These are phyloP conservation scores for Fraxinus pennsylvanica DNA, from an alignment of 257 asterid genomes.

Conservation along the genomic window DNA sequence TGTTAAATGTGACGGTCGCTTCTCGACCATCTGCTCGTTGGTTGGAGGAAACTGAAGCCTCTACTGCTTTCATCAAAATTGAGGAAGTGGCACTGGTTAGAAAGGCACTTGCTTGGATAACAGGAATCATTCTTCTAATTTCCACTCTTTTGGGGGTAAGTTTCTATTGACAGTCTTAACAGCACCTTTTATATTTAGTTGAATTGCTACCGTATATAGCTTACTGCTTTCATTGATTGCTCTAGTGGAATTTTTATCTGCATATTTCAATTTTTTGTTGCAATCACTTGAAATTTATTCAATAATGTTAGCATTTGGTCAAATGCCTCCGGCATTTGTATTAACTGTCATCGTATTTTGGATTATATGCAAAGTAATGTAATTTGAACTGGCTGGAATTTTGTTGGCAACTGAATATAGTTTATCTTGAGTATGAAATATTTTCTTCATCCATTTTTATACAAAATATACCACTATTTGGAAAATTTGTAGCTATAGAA, in stretches of 20 bases:
- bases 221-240: background rate
- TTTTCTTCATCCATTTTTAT: background rate
- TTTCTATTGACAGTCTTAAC: slow-evolving; percentile 13
- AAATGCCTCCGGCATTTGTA: background rate
- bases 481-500: background rate
- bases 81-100: slow-evolving; percentile 67
- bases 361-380: background rate
- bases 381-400: too few relatives aligned
- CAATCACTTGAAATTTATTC: background rate
- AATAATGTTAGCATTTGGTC: background rate
- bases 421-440: background rate
- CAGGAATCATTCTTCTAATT: slow-evolving; percentile 83
- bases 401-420: too few relatives aligned
- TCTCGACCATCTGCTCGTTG: slow-evolving; percentile 68
- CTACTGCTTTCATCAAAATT: slow-evolving; percentile 30
- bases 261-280: background rate
- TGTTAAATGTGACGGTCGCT: slow-evolving; percentile 47
- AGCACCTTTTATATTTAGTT: slow-evolving; percentile 10
- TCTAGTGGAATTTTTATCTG: background rate
- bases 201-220: background rate
- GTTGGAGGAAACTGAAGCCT: slow-evolving; percentile 52
- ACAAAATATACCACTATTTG: background rate
- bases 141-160: slow-evolving; percentile 87
- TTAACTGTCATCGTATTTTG: background rate
- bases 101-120: slow-evolving; percentile 77